Conservation (phyloP, 495 filamentous ascomycete genomes). For the Penicillium fimorum region DNA sequence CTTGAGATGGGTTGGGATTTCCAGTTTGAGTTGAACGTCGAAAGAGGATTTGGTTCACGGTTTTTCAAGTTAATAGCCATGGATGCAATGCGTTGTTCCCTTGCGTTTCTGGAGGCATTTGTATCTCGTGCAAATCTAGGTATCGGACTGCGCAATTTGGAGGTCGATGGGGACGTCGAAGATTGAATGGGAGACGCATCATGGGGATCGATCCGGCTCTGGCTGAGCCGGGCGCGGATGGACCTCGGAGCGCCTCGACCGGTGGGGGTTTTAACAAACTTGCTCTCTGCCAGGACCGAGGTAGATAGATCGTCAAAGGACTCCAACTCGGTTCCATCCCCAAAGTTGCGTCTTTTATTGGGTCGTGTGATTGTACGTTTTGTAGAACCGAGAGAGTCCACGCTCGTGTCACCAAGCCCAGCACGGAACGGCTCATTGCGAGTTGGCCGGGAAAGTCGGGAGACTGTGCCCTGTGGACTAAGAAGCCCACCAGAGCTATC, state of each 20-base stretch:
- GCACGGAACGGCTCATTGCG: constrained; percentile 46
- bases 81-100: constrained; percentile 75
- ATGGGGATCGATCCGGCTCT: constrained; percentile 43
- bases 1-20: constrained; percentile 69
- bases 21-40: constrained; percentile 71
- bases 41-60: constrained; percentile 55
- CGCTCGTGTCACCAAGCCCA: constrained; percentile 39
- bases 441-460: constrained; percentile 49
- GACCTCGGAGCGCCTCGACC: constrained; percentile 67
- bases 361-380: constrained; percentile 74
- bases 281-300: constrained; percentile 74
- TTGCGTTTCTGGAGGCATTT: constrained; percentile 80
- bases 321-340: constrained; percentile 89
- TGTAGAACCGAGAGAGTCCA: constrained; percentile 46
- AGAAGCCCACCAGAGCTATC: constrained; percentile 55
- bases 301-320: constrained; percentile 94
- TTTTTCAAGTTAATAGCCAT: constrained; percentile 34
- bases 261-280: constrained; percentile 76
- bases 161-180: constrained; percentile 48
- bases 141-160: constrained; percentile 50
- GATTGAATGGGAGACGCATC: constrained; percentile 57
- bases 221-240: constrained; percentile 58
- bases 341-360: constrained; percentile 72
- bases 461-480: constrained; percentile 44
- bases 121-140: constrained; percentile 95